phyloP scores from a whole-genome alignment of 495 filamentous ascomycete species.

The Elasticomyces elasticus region DNA sequence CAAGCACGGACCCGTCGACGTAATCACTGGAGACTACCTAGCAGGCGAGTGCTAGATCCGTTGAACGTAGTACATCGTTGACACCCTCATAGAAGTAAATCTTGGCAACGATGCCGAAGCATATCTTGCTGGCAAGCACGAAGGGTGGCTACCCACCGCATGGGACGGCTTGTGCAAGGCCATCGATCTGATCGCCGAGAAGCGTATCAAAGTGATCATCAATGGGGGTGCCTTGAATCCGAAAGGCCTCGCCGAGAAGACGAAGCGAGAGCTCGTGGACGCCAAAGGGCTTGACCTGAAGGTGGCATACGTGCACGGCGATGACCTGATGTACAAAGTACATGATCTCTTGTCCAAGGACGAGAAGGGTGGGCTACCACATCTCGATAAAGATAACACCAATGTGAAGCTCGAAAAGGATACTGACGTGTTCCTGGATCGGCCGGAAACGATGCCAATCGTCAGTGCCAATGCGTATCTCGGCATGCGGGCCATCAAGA shows the following conservation, averaged over 20 bases:
- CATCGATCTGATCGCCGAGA: constrained; percentile 36
- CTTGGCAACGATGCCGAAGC: constrained; percentile 39
- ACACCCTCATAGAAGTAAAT: constrained; percentile 33
- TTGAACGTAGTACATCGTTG: not conserved
- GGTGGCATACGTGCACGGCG: constrained; percentile 42
- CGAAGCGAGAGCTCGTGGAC: constrained; percentile 28
- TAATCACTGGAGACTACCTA: constrained; percentile 49
- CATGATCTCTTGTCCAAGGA: constrained; percentile 26
- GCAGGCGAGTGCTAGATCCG: constrained; percentile 30
- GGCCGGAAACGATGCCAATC: constrained; percentile 19
- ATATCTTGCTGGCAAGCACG: constrained; percentile 31
- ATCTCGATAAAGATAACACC: constrained; percentile 32
- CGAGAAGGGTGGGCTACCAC: constrained; percentile 25
- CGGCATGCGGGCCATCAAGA: constrained; percentile 25
- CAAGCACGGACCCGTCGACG: constrained; percentile 40
- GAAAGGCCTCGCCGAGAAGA: constrained; percentile 34
- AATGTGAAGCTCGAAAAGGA: constrained; percentile 23
- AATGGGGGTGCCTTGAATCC: constrained; percentile 41
- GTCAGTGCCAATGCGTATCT: constrained; percentile 28
- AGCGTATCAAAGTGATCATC: constrained; percentile 37
- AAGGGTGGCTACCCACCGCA: constrained; percentile 36
- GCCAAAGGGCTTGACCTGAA: constrained; percentile 30
- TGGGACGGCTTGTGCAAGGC: constrained; percentile 39
- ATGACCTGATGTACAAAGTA: constrained; percentile 31
- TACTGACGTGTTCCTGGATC: constrained; percentile 24